These are phyloP conservation scores for Cornus kousa DNA, from an alignment of 148 eudicot genomes.

Conservation along the genomic window DNA sequence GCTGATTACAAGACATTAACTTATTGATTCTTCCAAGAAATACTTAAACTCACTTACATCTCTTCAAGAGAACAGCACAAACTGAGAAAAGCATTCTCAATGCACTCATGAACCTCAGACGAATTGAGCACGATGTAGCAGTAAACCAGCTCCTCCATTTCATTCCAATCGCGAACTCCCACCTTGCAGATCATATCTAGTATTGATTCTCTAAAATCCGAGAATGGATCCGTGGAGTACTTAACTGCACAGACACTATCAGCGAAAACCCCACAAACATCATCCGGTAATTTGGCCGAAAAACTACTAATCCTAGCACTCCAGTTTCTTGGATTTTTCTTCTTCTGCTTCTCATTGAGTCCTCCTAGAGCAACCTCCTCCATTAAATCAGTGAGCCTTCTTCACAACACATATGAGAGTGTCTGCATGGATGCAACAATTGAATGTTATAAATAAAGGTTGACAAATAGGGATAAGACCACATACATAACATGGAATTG, in stretches of 20 bases:
- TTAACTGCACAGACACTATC: conserved; percentile 58
- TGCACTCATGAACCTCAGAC: conserved; percentile 42
- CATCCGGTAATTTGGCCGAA: conserved; percentile 56
- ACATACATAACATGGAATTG: background rate
- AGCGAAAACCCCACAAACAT: conserved; percentile 39
- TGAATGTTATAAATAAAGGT: background rate
- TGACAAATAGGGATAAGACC: background rate
- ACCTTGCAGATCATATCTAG: conserved; percentile 43
- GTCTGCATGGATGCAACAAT: background rate
- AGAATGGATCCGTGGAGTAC: conserved; percentile 45
- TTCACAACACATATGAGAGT: background rate
- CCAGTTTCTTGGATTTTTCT: conserved; percentile 13
- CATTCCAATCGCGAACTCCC: conserved; percentile 52
- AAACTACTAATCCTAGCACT: conserved; percentile 54
- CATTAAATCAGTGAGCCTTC: background rate
- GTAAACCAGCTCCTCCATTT: conserved; percentile 71
- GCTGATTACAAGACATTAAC: background rate
- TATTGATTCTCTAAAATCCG: conserved; percentile 56
- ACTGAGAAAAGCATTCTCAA: conserved; percentile 64
- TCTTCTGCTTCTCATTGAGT: background rate
- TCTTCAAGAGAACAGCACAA: conserved; percentile 13
- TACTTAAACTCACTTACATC: background rate
- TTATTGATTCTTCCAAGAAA: no score
- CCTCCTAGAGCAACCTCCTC: background rate
- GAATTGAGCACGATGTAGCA: conserved; percentile 71